Evolutionary conservation across 805 yeast genomes (phyloP), one percentile per base, ranked within the genome.

Genomic region (Lipomyces lipofer): DNA sequence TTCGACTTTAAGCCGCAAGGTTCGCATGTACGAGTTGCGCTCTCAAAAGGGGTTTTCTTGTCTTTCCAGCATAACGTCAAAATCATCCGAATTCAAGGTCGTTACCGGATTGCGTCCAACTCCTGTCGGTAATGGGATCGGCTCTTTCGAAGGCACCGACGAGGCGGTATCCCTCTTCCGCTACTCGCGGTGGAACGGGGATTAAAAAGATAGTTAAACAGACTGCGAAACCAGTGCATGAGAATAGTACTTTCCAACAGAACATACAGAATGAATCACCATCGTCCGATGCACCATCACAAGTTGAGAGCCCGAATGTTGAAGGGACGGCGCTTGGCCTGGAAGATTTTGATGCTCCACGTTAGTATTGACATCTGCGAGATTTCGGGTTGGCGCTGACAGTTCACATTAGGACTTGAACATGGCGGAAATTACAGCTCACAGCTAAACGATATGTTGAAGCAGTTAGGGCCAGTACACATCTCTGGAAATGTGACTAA

Each of bases 111-210:
- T 12, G 42, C 15, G 42, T 15, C 9, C 15, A 36, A 42, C n/a
- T 22, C 29, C n/a, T n/a, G n/a, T n/a, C n/a, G n/a, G 27, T 17
- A 22, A 55, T 55, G 59, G 59, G 59, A 21, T 40, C 56, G 2
- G 45, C 50, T 4, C 17, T 38, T 9, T 55, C 59, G 12, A 51
- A 51, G 21, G n/a, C n/a, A 36, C 40, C 59, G 10, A 28, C 56
- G n/a, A 30, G 59, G 10, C 50, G 53, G 24, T 55, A 55, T 36
- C 59, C 59, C 5, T 38, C 56, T 7, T 52, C 59, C 8, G 39
- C 36, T 4, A 27, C 59, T 28, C 59, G 59, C 3, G 56, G 52
- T n/a, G 54, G 54, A 10, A 17, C 46, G n/a, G 44, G 22, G 28
- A 39, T 39, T 21, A 7, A 7, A 9, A 17, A 39, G 10, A 15